Conservation (phyloP, 2,329 filamentous ascomycete species). For the Colletotrichum musae region DNA sequence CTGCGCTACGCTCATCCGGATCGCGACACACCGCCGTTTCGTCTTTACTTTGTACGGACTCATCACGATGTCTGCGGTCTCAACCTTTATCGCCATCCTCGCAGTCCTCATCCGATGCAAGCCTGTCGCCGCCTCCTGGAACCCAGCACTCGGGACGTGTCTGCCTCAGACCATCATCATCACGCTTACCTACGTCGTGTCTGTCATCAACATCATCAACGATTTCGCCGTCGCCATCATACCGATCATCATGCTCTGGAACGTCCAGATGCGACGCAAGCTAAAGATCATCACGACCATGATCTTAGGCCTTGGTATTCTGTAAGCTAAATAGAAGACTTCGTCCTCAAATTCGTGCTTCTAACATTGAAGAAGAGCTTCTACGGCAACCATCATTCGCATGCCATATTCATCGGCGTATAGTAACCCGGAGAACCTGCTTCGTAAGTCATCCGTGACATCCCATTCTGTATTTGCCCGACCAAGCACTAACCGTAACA, state of each 20-base stretch:
- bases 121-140: slow-evolving; percentile 46
- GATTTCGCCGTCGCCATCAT: slow-evolving; percentile 47
- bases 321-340: slow-evolving; percentile 29
- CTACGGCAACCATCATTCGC: slow-evolving; percentile 13
- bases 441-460: background rate
- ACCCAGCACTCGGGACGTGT: slow-evolving; percentile 43
- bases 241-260: slow-evolving; percentile 46
- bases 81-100: slow-evolving; percentile 44
- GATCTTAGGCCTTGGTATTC: slow-evolving; percentile 43
- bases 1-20: slow-evolving; percentile 48
- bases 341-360: background rate
- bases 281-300: slow-evolving; percentile 44
- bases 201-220: slow-evolving; percentile 48
- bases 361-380: background rate
- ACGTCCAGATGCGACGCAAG: slow-evolving; percentile 46
- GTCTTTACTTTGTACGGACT: slow-evolving; percentile 39
- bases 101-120: slow-evolving; percentile 45
- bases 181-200: slow-evolving; percentile 49
- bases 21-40: slow-evolving; percentile 42
- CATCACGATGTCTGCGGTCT: slow-evolving; percentile 5
- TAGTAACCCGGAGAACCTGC: slow-evolving; percentile 11
- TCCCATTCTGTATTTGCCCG: too few relatives aligned
- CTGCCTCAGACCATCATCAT: slow-evolving; percentile 43
- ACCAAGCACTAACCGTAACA: background rate
- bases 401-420: background rate